Percentiles rank a stretch among this genome's conserved stretches.
These are phyloP conservation scores for Aureobasidium sp. DNA, from an alignment of 2,329 filamentous ascomycete species.

Conservation along the genomic window DNA sequence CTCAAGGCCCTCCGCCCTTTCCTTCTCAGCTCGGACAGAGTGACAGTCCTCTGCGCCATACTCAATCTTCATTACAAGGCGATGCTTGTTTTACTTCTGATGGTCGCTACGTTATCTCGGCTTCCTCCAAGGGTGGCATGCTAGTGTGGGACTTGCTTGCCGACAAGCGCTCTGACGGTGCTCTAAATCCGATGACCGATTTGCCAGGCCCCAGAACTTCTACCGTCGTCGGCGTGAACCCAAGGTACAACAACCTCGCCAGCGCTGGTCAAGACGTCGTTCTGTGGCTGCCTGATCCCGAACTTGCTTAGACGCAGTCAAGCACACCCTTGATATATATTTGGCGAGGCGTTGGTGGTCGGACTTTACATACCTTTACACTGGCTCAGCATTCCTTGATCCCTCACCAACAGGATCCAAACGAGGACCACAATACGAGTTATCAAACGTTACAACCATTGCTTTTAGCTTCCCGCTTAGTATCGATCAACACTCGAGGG, in stretches of 20 bases:
- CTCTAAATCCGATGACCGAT: slow-evolving; percentile 56
- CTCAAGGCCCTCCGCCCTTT: slow-evolving; percentile 20
- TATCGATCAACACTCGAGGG: no score
- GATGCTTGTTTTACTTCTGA: slow-evolving; percentile 88
- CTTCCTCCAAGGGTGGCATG: slow-evolving; percentile 62
- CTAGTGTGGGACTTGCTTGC: slow-evolving; percentile 75
- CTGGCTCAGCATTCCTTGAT: not conserved
- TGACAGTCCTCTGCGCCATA: slow-evolving; percentile 17
- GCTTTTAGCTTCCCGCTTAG: no score
- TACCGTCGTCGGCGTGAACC: slow-evolving; percentile 79
- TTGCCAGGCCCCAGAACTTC: slow-evolving; percentile 59
- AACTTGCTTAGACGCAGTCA: slow-evolving; percentile 22
- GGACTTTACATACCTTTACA: not conserved
- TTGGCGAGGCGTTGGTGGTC: slow-evolving; percentile 16
- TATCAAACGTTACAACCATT: no score
- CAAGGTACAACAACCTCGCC: slow-evolving; percentile 83
- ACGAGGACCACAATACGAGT: not conserved
- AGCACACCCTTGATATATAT: not conserved
- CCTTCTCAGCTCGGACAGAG: slow-evolving; percentile 17
- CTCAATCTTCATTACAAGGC: slow-evolving; percentile 42
- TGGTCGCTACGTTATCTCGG: slow-evolving; percentile 79
- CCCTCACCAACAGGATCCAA: not conserved
- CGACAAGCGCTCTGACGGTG: slow-evolving; percentile 49
- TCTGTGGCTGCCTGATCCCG: slow-evolving; percentile 43
- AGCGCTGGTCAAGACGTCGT: slow-evolving; percentile 74